A percentile compares a stretch with the other conserved stretches of the same genome.
Conservation (phyloP, 257 asterid genomes). For the Asclepias syriaca region DNA sequence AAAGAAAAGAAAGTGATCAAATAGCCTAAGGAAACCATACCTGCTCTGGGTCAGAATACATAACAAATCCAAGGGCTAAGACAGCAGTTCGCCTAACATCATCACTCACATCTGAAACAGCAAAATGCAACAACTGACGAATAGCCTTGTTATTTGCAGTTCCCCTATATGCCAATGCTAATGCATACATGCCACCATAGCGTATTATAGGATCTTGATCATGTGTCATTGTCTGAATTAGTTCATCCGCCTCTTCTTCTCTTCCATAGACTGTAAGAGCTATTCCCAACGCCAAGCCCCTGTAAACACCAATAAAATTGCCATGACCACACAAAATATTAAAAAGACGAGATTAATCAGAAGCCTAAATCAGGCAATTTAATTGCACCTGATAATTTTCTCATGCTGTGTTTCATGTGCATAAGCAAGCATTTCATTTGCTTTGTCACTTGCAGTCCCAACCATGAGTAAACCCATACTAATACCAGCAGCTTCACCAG, state of each 20-base stretch:
- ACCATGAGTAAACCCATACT: conserved; percentile 97
- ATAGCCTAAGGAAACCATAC: conserved; percentile 21
- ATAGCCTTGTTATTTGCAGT: conserved; percentile 95
- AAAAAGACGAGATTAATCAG: not conserved
- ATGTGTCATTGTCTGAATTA: conserved; percentile 93
- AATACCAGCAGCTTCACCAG: conserved; percentile 99
- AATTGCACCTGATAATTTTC: conserved; percentile 75
- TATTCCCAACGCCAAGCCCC: conserved; percentile 94
- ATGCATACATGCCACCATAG: conserved; percentile 97
- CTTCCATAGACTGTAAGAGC: conserved; percentile 99
- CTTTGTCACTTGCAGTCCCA: conserved; percentile 96
- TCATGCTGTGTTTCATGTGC: conserved; percentile 98
- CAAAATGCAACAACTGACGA: conserved; percentile 91
- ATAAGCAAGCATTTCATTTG: conserved; percentile 93
- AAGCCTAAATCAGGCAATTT: not conserved
- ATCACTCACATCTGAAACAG: conserved; percentile 95
- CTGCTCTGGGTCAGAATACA: conserved; percentile 93
- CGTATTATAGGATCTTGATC: conserved; percentile 98
- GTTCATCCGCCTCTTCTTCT: conserved; percentile 92
- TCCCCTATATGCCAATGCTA: conserved; percentile 97
- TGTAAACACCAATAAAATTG: conserved; percentile 9
- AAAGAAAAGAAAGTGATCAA: not conserved
- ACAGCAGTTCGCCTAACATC: conserved; percentile 98
- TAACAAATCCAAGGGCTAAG: conserved; percentile 91
- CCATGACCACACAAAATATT: not conserved